A percentile compares a stretch with the other conserved stretches of the same genome.
Evolutionary conservation across 2,329 filamentous ascomycete genomes (phyloP).

Genomic region (Fusarium nelsonii): DNA sequence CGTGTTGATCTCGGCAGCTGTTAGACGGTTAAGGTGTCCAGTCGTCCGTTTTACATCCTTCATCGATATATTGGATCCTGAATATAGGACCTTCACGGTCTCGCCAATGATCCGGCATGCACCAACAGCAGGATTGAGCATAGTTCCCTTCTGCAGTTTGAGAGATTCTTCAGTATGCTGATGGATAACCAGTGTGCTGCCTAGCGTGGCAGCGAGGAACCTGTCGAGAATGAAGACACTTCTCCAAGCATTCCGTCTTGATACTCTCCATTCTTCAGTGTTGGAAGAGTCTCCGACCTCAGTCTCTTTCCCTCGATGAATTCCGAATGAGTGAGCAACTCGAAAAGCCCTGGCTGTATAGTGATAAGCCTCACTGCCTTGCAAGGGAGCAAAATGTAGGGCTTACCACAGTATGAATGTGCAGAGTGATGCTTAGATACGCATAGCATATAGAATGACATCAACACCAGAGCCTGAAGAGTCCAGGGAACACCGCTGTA

Average conservation of each 20-base stretch:
- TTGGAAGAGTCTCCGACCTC: constrained; percentile 62
- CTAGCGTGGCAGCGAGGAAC: constrained; percentile 72
- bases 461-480: constrained; percentile 72
- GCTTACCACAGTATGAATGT: constrained; percentile 70
- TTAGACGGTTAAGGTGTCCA: constrained; percentile 55
- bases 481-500: constrained; percentile 75
- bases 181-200: constrained; percentile 71
- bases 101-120: constrained; percentile 69
- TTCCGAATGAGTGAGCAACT: constrained; percentile 71
- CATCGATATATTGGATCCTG: constrained; percentile 69
- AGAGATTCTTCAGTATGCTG: constrained; percentile 69
- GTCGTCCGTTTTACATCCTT: constrained; percentile 69
- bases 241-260: constrained; percentile 71
- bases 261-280: constrained; percentile 56
- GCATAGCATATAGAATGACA: constrained; percentile 73
- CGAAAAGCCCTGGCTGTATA: constrained; percentile 70
- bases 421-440: constrained; percentile 73
- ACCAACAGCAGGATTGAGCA: constrained; percentile 68
- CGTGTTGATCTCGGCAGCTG: constrained; percentile 60
- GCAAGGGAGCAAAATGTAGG: neutral
- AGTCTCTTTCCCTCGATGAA: constrained; percentile 70
- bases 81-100: constrained; percentile 71
- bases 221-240: constrained; percentile 74
- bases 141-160: constrained; percentile 23
- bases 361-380: constrained; percentile 17